Conservation (phyloP, 2,329 filamentous ascomycete genomes). For the Zasmidium citrigriseum region DNA sequence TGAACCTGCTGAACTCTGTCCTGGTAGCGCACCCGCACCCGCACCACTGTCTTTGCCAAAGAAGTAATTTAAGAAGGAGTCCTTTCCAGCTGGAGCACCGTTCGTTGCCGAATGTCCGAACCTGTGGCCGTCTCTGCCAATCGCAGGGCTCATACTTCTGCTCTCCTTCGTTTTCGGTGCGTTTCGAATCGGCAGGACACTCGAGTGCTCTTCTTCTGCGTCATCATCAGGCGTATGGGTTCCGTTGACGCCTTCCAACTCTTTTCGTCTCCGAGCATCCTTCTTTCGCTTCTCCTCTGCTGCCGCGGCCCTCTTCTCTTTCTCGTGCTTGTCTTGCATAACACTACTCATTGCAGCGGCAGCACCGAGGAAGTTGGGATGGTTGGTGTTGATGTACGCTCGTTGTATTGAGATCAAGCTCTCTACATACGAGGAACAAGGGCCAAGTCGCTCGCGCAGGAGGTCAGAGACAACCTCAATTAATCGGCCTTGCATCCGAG, state of each 20-base stretch:
- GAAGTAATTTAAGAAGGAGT: conserved; percentile 98
- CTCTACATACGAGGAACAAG: conserved; percentile 87
- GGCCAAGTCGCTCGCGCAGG: conserved; percentile 85
- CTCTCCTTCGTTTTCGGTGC: conserved; percentile 51
- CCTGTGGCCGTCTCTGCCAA: conserved; percentile 54
- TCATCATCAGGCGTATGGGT: conserved; percentile 66
- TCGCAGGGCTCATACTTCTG: conserved; percentile 80
- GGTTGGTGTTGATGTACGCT: conserved; percentile 99
- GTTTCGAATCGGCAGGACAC: conserved; percentile 56
- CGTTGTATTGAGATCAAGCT: conserved; percentile 96
- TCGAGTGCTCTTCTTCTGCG: conserved; percentile 54
- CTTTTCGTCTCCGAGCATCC: conserved; percentile 79
- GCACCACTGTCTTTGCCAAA: conserved; percentile 87
- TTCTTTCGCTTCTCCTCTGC: conserved; percentile 85
- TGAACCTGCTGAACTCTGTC: conserved; percentile 42
- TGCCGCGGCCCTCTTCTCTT: conserved; percentile 77
- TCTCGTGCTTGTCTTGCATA: conserved; percentile 90
- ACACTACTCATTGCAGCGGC: conserved; percentile 97
- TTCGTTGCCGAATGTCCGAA: conserved; percentile 25
- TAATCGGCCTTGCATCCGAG: conserved; percentile 89
- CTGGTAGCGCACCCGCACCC: conserved; percentile 34
- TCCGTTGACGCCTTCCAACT: conserved; percentile 76
- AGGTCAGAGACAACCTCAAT: conserved; percentile 98
- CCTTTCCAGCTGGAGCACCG: conserved; percentile 61
- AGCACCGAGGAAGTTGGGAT: conserved; percentile 96